phyloP scores from a whole-genome alignment of 164 flowering plant genomes.

The Aristolochia contorta region DNA sequence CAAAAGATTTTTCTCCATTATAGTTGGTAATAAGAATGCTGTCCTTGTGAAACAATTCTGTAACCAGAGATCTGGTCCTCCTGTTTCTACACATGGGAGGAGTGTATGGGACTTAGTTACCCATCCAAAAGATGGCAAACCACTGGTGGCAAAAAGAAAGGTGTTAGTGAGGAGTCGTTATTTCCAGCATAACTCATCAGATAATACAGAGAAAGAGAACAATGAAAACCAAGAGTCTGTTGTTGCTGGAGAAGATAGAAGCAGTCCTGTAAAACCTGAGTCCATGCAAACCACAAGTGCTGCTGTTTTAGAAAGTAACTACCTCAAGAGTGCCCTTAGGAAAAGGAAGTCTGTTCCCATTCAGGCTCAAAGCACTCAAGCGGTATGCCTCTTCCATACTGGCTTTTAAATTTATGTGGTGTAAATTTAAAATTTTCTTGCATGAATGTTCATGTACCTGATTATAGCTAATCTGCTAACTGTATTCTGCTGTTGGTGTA shows the following conservation, averaged over 20 bases:
- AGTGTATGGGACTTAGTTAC: conserved; percentile 10
- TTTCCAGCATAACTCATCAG: conserved; percentile 34
- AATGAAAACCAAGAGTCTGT: conserved; percentile 15
- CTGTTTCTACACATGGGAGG: conserved; percentile 26
- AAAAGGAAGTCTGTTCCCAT: conserved; percentile 33
- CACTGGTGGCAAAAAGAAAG: conserved; percentile 19
- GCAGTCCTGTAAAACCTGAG: too few species aligned
- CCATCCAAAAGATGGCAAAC: conserved; percentile 21
- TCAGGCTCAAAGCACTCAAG: conserved; percentile 10
- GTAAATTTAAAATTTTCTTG: too few species aligned
- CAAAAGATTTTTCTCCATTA: too few species aligned
- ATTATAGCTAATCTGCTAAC: too few species aligned
- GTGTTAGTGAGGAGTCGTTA: conserved; percentile 44
- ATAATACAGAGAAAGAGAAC: conserved; percentile 16
- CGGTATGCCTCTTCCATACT: conserved; percentile 18
- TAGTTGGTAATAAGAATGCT: too few species aligned
- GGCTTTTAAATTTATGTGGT: background rate
- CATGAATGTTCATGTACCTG: too few species aligned
- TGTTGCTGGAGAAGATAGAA: conserved; percentile 3
- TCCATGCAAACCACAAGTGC: too few species aligned
- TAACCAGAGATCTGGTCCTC: conserved; percentile 21
- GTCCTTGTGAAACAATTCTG: too few species aligned
- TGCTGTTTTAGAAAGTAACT: conserved; percentile 7
- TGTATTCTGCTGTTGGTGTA: too few species aligned
- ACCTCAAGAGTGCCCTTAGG: conserved; percentile 8